Percentiles rank a stretch among this genome's conserved stretches.
These are phyloP conservation scores for Eucalyptus pauciflora DNA, from an alignment of 345 rosid genomes.

Conservation along the genomic window DNA sequence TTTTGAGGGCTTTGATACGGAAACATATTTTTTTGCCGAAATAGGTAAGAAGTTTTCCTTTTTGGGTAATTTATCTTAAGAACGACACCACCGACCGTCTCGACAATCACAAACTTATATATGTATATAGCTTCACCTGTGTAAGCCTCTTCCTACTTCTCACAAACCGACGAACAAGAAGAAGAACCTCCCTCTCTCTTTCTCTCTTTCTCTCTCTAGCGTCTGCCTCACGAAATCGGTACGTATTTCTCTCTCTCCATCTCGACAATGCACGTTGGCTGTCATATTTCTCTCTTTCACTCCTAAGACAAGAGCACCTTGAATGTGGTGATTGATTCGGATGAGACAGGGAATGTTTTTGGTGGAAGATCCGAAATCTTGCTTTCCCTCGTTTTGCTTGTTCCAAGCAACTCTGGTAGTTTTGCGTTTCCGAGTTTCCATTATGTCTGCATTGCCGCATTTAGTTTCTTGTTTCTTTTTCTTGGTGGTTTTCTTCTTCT, in stretches of 20 bases:
- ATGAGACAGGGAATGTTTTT: background rate
- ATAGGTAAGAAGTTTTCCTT: background rate
- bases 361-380: background rate
- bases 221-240: background rate
- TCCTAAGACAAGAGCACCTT: background rate
- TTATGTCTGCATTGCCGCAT: background rate
- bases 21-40: background rate
- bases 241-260: background rate
- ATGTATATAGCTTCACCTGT: background rate
- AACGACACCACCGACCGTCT: background rate
- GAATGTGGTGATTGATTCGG: background rate
- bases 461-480: background rate
- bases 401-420: background rate
- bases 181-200: background rate
- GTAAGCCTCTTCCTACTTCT: background rate
- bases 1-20: background rate
- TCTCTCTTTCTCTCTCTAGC: background rate
- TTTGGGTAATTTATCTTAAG: background rate
- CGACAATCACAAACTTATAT: background rate
- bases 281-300: background rate
- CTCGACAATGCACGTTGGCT: background rate
- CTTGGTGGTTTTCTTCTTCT: background rate
- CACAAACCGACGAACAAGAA: background rate
- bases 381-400: background rate
- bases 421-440: background rate